Base-by-base conservation (phyloP, 768 basidiomycete species). In the Trametes villosa region DNA sequence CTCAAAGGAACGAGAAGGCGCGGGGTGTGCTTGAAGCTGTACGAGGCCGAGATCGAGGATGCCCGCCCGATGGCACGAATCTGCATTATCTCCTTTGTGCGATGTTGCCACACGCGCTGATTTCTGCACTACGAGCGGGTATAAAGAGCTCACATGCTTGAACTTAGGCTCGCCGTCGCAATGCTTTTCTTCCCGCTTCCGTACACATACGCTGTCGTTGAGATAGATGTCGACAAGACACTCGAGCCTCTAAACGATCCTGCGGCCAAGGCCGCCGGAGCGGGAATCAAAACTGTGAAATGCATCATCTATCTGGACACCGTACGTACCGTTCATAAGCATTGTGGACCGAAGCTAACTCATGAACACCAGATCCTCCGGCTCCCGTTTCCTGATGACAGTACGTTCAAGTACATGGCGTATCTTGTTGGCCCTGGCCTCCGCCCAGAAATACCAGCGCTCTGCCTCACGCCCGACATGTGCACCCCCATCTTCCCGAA, bases 341-440 rank as follows among this genome's bases (percentile, higher is more conserved):
- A 24, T 17, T 22, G 7, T 24, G 20, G 7, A 9, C 9, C 4
- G 8, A 22, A 7, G n/a, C 7, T 11, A 45, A 45, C 4, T 8
- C 3, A 6, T 45, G 22, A 41, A 41, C 40, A 11, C 20, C 15
- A 33, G 38, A n/a, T 18, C 11, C 9, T 50, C 15, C 29, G 30
- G 29, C n/a, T 50, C 13, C 57, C 49, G 40, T 51, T 42, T 11
- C 58, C 51, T 3, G 26, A 31, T 8, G 18, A n/a, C 18, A 9
- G 9, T 1, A 27, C 31, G 11, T 53, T 38, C 58, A 53, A 40
- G 20, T 59, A 47, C 31, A 30, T 1, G 13, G 44, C 29, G 2
- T 38, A 59, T 20, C 18, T 53, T 4, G 9, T 59, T 18, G 58
- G 51, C 18, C 45, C 42, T 3, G n/a, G 50, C 1, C 34, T 59